These are phyloP conservation scores for Yamagishiella unicocca DNA, from an alignment of 139 green algal species.

Conservation along the genomic window DNA sequence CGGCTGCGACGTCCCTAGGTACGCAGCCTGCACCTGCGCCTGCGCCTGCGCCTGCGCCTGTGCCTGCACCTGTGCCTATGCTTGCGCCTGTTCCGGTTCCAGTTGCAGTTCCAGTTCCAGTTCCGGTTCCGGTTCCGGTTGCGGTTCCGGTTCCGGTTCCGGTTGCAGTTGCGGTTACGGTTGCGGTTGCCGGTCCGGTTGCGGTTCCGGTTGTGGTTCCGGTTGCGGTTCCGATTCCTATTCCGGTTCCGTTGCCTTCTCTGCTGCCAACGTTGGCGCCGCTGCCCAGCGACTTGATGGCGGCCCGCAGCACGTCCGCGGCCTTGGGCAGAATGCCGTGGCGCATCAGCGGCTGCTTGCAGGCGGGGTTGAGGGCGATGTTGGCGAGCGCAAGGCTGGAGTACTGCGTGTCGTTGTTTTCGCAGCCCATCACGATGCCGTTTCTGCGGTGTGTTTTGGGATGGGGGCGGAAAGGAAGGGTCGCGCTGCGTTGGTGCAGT, in stretches of 20 bases:
- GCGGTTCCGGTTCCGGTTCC: no score
- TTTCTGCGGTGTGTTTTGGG: neutral
- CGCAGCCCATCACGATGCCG: neutral
- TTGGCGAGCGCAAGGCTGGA: slow-evolving; percentile 4
- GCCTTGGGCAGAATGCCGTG: neutral
- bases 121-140: no score
- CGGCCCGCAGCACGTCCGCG: neutral
- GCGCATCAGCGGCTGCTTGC: neutral
- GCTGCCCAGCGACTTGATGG: no score
- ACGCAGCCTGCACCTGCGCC: neutral
- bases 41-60: neutral
- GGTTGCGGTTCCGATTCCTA: no score
- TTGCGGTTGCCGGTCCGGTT: no score
- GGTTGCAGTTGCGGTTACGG: no score
- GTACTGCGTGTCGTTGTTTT: slow-evolving; percentile 42
- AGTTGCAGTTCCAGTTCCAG: no score
- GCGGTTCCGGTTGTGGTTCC: no score
- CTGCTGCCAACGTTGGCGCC: neutral
- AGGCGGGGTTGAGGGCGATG: neutral
- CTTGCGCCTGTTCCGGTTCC: no score
- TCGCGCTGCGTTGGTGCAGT: no score
- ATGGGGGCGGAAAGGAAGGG: neutral
- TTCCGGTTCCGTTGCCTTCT: neutral
- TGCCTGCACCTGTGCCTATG: no score
- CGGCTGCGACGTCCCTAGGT: no score